Evolutionary conservation across 2,329 filamentous ascomycete genomes (phyloP), one percentile per base, ranked within the genome.

Genomic region (Coniella vitis): DNA sequence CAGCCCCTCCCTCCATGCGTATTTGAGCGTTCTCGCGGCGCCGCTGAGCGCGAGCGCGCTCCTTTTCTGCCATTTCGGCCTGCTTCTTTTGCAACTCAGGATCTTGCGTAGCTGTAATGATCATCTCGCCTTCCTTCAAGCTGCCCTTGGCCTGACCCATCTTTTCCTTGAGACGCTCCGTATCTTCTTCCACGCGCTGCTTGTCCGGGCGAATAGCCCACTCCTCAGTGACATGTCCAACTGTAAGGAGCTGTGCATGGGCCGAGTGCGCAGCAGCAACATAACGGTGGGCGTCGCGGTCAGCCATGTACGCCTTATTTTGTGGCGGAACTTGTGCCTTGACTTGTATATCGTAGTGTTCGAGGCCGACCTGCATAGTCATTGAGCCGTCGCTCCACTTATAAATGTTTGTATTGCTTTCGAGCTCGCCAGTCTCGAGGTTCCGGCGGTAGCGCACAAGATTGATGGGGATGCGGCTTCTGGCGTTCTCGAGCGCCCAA

Each of bases 371-470:
- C n/a, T 84, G 79, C 20, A 91, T 70, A 10, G 86, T 90, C 14
- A 87, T 70, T 4, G 84, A 88, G 22, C 87, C 87, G 60, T 91
- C 87, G 53, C 83, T 88, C 87, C 87, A 91, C 57, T 79, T 78
- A 60, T 87, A 79, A 25, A 91, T 69, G 54, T 83, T 78, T 2
- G 87, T 79, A 61, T 91, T 91, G 60, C 86, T 90, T 61, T 86
- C 79, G 12, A 90, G 71, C 53, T 81, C 70, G 42, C 77, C 75
- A 1, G 80, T 84, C n/a, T 74, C 74, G 9, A 81, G 73, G 50
- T 87, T 82, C 59, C 76, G 79, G 47, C 84, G 80, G 67, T 83
- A 87, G 53, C 86, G 81, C 41, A 87, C 74, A 2, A 84, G 83
- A 34, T 81, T 79, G 59, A 81, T 76, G 29, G 85, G 68, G 65